These are phyloP conservation scores for Parascedosporium putredinis DNA, from an alignment of 2,329 filamentous ascomycete species.

Conservation along the genomic window DNA sequence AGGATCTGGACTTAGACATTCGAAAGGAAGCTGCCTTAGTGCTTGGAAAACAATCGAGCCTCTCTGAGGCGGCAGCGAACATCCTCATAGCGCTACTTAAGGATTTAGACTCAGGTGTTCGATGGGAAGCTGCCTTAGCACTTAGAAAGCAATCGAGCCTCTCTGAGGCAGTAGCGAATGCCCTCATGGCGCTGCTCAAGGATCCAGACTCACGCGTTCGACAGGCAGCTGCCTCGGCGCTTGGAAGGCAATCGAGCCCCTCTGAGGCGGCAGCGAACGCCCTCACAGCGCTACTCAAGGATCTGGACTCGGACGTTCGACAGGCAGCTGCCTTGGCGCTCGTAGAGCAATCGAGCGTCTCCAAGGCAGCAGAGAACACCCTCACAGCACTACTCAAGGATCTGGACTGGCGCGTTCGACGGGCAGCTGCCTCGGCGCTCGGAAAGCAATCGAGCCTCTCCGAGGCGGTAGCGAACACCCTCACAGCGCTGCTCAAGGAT, in stretches of 20 bases:
- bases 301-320: background rate
- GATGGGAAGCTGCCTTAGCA: background rate
- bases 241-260: background rate
- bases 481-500: background rate
- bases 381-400: background rate
- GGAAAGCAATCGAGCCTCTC: background rate
- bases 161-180: background rate
- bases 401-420: background rate
- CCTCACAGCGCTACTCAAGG: background rate
- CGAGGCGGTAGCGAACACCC: background rate
- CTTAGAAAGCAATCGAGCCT: background rate
- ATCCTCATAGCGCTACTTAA: constrained; percentile 2
- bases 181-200: background rate
- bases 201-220: background rate
- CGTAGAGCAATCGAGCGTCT: background rate
- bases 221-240: background rate
- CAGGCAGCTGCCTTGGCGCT: constrained; percentile 13
- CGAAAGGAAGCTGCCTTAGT: constrained; percentile 14
- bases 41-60: background rate
- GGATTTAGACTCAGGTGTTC: background rate
- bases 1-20: background rate
- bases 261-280: background rate
- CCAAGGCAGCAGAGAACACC: constrained; percentile 1
- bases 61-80: constrained; percentile 7
- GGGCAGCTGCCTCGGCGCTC: background rate